These are phyloP conservation scores for Umbelopsis vinacea DNA, from an alignment of 192 early-diverging fungal species.

Conservation along the genomic window DNA sequence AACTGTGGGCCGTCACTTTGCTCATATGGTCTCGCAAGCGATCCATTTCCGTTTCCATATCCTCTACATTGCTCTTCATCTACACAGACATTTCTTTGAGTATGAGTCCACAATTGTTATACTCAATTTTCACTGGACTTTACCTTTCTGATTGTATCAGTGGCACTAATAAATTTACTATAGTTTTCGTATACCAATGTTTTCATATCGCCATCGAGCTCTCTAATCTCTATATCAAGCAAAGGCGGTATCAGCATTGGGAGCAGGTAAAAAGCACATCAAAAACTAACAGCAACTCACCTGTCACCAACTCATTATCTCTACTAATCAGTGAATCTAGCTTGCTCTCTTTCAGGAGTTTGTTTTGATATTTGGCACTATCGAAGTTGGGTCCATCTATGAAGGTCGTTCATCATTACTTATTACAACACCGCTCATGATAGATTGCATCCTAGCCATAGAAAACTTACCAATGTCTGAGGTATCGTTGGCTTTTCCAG, in stretches of 20 bases:
- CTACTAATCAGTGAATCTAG: conserved; percentile 70
- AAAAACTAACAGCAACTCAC: conserved; percentile 32
- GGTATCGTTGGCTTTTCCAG: conserved; percentile 45
- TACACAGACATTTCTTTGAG: conserved; percentile 25
- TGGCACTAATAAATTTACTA: conserved; percentile 94
- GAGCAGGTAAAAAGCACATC: not conserved
- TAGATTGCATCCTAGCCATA: not conserved
- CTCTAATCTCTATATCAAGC: conserved; percentile 66
- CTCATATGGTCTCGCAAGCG: conserved; percentile 70
- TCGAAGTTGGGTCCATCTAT: conserved; percentile 74
- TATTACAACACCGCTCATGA: not conserved
- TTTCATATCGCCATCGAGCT: conserved; percentile 96
- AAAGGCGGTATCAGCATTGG: conserved; percentile 24
- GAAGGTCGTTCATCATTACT: conserved; percentile 1
- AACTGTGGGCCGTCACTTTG: conserved; percentile 58
- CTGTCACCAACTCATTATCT: conserved; percentile 79
- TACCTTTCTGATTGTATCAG: conserved; percentile 85
- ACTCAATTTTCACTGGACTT: not conserved
- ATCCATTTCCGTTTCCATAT: conserved; percentile 86
- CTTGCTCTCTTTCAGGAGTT: conserved; percentile 67
- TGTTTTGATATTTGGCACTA: conserved; percentile 78
- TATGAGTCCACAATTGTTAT: not conserved
- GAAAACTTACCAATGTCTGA: conserved; percentile 68
- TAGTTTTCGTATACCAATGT: conserved; percentile 99
- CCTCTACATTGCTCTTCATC: conserved; percentile 87